Percentiles rank a stretch among this genome's conserved stretches.
Evolutionary conservation across 2,329 filamentous ascomycete species (phyloP).

Genomic region (Alternaria sp.): DNA sequence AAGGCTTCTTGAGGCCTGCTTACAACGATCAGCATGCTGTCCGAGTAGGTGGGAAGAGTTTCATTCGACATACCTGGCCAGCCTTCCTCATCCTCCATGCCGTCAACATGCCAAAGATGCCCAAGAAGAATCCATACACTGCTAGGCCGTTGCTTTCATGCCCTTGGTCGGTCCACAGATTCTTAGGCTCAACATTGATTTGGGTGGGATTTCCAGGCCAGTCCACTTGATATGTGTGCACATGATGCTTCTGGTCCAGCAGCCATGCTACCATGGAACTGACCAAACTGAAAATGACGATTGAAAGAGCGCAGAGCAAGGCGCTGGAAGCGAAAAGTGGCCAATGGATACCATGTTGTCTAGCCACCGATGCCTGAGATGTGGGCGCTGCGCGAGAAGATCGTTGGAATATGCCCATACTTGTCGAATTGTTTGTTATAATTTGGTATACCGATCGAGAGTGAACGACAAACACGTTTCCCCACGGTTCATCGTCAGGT

Average conservation of each 20-base stretch:
- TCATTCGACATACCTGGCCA: constrained; percentile 9
- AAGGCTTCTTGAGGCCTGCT: constrained; percentile 40
- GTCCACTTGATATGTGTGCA: constrained; percentile 30
- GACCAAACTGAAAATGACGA: constrained; percentile 40
- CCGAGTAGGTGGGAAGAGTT: background rate
- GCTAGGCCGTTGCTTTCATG: constrained; percentile 42
- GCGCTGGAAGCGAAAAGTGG: constrained; percentile 32
- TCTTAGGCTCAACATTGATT: constrained; percentile 34
- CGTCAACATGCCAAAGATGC: constrained; percentile 39
- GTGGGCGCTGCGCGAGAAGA: constrained; percentile 9
- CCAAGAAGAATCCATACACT: constrained; percentile 45
- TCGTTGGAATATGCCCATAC: constrained; percentile 17
- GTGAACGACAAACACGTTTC: background rate
- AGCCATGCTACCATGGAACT: constrained; percentile 47
- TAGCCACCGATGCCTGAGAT: constrained; percentile 14
- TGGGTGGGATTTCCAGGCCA: constrained; percentile 33
- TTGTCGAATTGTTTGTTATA: background rate
- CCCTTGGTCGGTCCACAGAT: constrained; percentile 43
- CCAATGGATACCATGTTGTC: constrained; percentile 15
- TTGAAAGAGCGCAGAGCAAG: constrained; percentile 41
- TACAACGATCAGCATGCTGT: background rate
- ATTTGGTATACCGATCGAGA: background rate
- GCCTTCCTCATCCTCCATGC: constrained; percentile 35
- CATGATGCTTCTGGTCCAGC: constrained; percentile 40
- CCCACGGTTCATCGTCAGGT: background rate